Evolutionary conservation across 108 stramenopile genomes (phyloP).

Genomic region (Fragilariopsis cylindrus): DNA sequence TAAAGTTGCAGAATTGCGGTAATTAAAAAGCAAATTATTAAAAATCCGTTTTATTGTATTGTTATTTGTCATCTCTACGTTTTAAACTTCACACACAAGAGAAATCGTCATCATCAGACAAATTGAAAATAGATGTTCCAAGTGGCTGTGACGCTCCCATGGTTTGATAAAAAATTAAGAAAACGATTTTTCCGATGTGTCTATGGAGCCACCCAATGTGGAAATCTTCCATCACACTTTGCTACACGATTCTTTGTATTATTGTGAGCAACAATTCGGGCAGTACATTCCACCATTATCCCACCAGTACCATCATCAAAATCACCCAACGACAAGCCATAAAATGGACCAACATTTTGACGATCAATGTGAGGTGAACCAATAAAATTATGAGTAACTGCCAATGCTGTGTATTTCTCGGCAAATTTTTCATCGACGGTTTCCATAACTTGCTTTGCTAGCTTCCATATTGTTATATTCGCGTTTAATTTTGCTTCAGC

Average conservation of each 20-base stretch:
- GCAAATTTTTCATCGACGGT: conserved; percentile 47
- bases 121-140: too few species aligned
- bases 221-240: conserved; percentile 70
- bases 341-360: conserved; percentile 66
- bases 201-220: too few species aligned
- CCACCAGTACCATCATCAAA: conserved; percentile 30
- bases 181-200: too few species aligned
- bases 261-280: conserved; percentile 46
- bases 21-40: background rate
- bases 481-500: background rate
- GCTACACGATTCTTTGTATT: conserved; percentile 52
- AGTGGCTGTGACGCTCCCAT: too few species aligned
- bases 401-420: conserved; percentile 53
- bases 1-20: conserved; percentile 44
- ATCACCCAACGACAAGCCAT: conserved; percentile 57
- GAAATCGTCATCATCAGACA: too few species aligned
- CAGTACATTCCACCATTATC: conserved; percentile 52
- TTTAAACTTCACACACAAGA: too few species aligned
- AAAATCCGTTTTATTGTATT: too few species aligned
- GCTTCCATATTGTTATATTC: background rate
- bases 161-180: conserved; percentile 49
- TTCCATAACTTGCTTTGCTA: background rate
- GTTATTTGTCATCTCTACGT: too few species aligned
- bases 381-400: conserved; percentile 60
- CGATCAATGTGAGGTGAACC: conserved; percentile 75